Conservation (phyloP, 1,284 basidiomycete genomes). For the Cutaneotrichosporon sp. region DNA sequence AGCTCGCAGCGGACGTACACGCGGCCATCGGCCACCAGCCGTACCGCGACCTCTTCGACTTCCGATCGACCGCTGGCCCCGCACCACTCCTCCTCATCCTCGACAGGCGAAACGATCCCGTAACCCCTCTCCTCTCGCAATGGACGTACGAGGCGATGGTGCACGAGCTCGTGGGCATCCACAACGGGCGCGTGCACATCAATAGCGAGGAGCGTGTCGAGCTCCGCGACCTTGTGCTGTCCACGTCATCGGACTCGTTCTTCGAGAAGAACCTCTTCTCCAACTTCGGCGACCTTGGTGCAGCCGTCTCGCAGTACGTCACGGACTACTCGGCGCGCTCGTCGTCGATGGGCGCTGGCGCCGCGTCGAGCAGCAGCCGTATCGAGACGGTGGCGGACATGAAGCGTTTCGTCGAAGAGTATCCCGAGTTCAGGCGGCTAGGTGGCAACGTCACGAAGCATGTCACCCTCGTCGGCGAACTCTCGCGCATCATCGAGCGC, state of each 20-base stretch:
- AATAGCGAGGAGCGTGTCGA: conserved; percentile 88
- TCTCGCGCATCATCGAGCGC: conserved; percentile 82
- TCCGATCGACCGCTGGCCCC: conserved; percentile 56
- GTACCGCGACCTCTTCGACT: conserved; percentile 57
- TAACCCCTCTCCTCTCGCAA: conserved; percentile 94
- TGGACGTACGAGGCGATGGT: conserved; percentile 99
- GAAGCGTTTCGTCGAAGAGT: conserved; percentile 98
- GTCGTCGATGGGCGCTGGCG: conserved; percentile 51
- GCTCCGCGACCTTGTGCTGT: conserved; percentile 91
- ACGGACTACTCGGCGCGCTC: conserved; percentile 88
- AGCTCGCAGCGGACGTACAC: conserved; percentile 80
- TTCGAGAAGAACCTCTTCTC: conserved; percentile 87
- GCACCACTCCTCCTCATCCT: conserved; percentile 59
- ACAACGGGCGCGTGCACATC: conserved; percentile 84
- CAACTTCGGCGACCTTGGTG: conserved; percentile 96
- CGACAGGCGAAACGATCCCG: conserved; percentile 94
- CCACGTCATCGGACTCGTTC: conserved; percentile 88
- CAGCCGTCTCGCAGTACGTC: conserved; percentile 88
- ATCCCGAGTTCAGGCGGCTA: conserved; percentile 93
- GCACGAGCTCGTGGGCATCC: conserved; percentile 90
- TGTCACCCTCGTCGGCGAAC: conserved; percentile 91
- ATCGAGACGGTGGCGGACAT: conserved; percentile 97
- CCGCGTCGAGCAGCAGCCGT: conserved; percentile 60
- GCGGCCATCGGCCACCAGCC: conserved; percentile 52
- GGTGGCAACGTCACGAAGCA: conserved; percentile 99